phyloP scores from a whole-genome alignment of 345 rosid species.

The Leavenworthia alabamica region DNA sequence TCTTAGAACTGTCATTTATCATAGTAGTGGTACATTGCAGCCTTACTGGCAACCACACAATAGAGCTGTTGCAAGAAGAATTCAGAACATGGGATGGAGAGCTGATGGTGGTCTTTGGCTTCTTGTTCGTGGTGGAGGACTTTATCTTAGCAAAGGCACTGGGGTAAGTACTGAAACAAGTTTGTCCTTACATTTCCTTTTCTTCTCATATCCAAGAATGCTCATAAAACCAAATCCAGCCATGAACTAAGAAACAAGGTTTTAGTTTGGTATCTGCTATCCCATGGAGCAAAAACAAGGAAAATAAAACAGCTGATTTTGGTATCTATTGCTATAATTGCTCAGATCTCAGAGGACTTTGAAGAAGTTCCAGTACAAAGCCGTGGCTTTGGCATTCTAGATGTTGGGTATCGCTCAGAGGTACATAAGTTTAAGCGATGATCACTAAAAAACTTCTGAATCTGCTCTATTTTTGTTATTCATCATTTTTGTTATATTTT shows the following conservation, averaged over 20 bases:
- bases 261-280: not conserved
- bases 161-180: conserved; percentile 46
- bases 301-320: not conserved
- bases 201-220: not conserved
- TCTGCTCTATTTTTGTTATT: not conserved
- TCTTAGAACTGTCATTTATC: not conserved
- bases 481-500: not conserved
- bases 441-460: not conserved
- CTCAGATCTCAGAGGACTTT: conserved; percentile 71
- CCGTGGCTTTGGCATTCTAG: conserved; percentile 95
- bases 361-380: conserved; percentile 78
- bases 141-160: conserved; percentile 91
- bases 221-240: not conserved
- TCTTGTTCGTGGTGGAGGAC: conserved; percentile 97
- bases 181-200: not conserved
- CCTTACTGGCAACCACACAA: conserved; percentile 98
- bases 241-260: not conserved
- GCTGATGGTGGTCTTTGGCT: conserved; percentile 99
- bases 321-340: conserved; percentile 6
- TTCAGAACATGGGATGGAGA: conserved; percentile 98
- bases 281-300: not conserved
- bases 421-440: conserved; percentile 27
- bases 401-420: conserved; percentile 88
- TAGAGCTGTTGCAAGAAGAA: conserved; percentile 93
- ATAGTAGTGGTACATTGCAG: conserved; percentile 33